phyloP scores from a whole-genome alignment of 176 grass and related monocot genomes.

The Juncus effusus region DNA sequence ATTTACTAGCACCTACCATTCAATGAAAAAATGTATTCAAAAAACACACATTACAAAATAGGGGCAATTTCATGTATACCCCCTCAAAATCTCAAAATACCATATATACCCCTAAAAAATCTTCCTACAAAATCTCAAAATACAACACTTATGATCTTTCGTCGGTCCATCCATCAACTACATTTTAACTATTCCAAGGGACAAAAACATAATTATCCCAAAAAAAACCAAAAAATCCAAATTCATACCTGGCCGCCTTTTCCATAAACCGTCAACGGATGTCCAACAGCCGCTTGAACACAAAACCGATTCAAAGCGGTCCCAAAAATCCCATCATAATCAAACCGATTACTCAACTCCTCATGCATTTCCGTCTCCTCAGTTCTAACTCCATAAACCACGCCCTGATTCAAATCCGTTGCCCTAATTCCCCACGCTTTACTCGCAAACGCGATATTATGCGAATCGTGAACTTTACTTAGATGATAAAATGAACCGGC shows the following conservation, averaged over 20 bases:
- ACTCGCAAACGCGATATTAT: constrained; percentile 96
- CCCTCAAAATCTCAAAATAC: no score
- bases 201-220: no score
- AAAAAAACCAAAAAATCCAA: no score
- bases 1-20: no score
- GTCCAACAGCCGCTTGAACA: constrained; percentile 90
- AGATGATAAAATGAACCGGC: constrained; percentile 94
- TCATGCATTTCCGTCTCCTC: constrained; percentile 95
- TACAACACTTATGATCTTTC: no score
- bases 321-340: constrained; percentile 88
- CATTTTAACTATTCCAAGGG: no score
- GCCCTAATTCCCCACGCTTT: constrained; percentile 92
- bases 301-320: constrained; percentile 97
- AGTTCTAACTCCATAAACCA: constrained; percentile 79
- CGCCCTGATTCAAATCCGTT: constrained; percentile 94
- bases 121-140: no score
- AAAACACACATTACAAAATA: no score
- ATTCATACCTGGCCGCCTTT: constrained; percentile 97
- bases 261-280: constrained; percentile 92
- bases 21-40: no score
- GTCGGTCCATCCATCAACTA: no score
- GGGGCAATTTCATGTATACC: no score
- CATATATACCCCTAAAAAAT: no score
- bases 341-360: constrained; percentile 88
- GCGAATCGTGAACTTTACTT: constrained; percentile 93